These are phyloP conservation scores for Phytophthora pluvialis DNA, from an alignment of 352 stramenopile species.

Conservation along the genomic window DNA sequence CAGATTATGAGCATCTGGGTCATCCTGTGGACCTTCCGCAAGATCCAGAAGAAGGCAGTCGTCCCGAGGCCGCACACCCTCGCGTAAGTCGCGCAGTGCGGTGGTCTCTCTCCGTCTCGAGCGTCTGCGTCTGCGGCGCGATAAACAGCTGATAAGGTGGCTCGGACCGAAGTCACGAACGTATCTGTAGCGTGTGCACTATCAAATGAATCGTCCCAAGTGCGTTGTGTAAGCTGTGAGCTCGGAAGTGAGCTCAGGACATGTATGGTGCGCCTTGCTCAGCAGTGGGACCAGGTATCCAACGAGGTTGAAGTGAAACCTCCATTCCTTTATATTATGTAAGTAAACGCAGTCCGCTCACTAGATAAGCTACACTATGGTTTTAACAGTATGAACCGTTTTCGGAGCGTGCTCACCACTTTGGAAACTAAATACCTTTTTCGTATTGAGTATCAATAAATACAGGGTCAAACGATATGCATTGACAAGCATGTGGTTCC, in stretches of 20 bases:
- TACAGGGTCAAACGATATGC: conserved; percentile 1
- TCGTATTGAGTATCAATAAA: neutral
- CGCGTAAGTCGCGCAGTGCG: conserved; percentile 16
- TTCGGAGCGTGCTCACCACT: neutral
- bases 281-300: conserved; percentile 14
- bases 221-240: conserved; percentile 15
- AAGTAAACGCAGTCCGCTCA: neutral
- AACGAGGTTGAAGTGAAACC: conserved; percentile 10
- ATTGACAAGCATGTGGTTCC: conserved; percentile 20
- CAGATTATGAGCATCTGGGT: conserved; percentile 45
- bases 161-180: conserved; percentile 16
- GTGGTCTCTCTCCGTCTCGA: neutral
- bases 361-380: neutral
- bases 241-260: conserved; percentile 7
- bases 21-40: conserved; percentile 48
- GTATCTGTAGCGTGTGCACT: conserved; percentile 40
- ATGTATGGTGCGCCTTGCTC: conserved; percentile 1
- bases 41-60: conserved; percentile 46
- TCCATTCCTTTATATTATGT: conserved; percentile 9
- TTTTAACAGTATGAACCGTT: neutral
- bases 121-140: neutral
- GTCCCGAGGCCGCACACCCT: conserved; percentile 34
- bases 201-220: conserved; percentile 30
- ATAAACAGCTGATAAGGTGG: conserved; percentile 28
- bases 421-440: neutral